phyloP scores from a whole-genome alignment of 306 rosid genomes.

The Vicia villosa region DNA sequence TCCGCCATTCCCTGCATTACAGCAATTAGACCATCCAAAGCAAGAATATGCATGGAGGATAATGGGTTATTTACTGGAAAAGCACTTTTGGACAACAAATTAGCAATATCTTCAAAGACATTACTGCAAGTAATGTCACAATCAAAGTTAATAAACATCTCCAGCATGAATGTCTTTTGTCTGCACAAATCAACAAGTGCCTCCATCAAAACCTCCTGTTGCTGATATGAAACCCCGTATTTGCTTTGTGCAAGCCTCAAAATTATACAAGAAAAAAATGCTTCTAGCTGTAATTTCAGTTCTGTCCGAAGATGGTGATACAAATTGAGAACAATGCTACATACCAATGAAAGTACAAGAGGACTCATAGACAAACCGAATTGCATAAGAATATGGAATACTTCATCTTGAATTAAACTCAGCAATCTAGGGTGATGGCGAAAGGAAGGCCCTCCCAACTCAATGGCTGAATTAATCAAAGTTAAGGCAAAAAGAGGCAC shows the following conservation, averaged over 20 bases:
- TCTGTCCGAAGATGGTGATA: constrained; percentile 78
- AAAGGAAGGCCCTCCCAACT: constrained; percentile 91
- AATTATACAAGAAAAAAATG: constrained; percentile 86
- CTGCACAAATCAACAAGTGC: constrained; percentile 92
- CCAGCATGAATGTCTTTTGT: constrained; percentile 86
- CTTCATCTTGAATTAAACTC: constrained; percentile 83
- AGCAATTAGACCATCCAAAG: constrained; percentile 94
- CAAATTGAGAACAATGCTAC: constrained; percentile 77
- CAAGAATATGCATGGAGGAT: constrained; percentile 88
- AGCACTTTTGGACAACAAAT: constrained; percentile 87
- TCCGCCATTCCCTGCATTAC: constrained; percentile 98
- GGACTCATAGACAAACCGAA: constrained; percentile 86
- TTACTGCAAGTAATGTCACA: constrained; percentile 96
- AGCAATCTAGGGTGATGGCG: constrained; percentile 75
- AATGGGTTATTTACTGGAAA: constrained; percentile 87
- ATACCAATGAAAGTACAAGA: constrained; percentile 81
- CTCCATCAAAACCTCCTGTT: constrained; percentile 95
- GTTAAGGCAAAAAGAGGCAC: constrained; percentile 89
- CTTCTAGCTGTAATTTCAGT: constrained; percentile 84
- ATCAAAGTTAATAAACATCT: constrained; percentile 91
- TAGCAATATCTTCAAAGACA: constrained; percentile 89
- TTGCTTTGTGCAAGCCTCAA: constrained; percentile 88
- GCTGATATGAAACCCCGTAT: constrained; percentile 87
- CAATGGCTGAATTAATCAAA: constrained; percentile 85
- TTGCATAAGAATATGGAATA: constrained; percentile 82